Base-by-base conservation (phyloP, 441 rosid genomes). In the Hypseocharis bilobata region DNA sequence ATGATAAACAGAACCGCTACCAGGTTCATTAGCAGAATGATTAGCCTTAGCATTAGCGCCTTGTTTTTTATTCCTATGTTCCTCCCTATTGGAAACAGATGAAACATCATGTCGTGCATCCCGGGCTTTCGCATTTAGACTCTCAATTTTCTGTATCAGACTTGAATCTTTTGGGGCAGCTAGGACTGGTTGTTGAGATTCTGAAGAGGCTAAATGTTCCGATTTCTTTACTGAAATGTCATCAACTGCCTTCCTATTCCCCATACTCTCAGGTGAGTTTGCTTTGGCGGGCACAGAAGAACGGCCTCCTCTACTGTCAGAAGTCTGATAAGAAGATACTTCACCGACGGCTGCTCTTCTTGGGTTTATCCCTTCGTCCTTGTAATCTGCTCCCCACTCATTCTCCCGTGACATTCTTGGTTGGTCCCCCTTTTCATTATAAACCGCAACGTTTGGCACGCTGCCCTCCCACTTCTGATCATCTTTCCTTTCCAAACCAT, bases 71-170 rank as follows among this genome's bases (percentile, higher is more conserved):
- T 55, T 62, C 19, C 36, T 64, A 23, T 56, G 64, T 38, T 17
- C 71, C 7, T n/a, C 16, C 64, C 72, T 62, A 29, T 51, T 44
- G 42, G 68, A 19, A 67, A 67, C 51, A 29, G 52, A 23, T 42
- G 56, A 40, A 57, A 26, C 47, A 22, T 72, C 76, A 25, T 49
- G 45, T 3, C 59, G 60, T n/a, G 23, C 60, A 62, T 72, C 76
- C 23, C 76, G 76, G 17, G 65, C 64, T 67, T 78, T 78, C 52
- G 76, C 74, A 75, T 63, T 75, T 74, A 79, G 76, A 62, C 91
- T 85, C 80, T 94, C 91, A 63, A 94, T 91, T 79, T 94, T 89
- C 84, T 83, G 87, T 69, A 94, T 86, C 77, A 88, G 76, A 79
- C 77, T 79, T 59, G 88, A 72, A 78, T 84, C 91, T 76, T 74